phyloP scores from a whole-genome alignment of 2,329 filamentous ascomycete species.

The Aspergillus felis region DNA sequence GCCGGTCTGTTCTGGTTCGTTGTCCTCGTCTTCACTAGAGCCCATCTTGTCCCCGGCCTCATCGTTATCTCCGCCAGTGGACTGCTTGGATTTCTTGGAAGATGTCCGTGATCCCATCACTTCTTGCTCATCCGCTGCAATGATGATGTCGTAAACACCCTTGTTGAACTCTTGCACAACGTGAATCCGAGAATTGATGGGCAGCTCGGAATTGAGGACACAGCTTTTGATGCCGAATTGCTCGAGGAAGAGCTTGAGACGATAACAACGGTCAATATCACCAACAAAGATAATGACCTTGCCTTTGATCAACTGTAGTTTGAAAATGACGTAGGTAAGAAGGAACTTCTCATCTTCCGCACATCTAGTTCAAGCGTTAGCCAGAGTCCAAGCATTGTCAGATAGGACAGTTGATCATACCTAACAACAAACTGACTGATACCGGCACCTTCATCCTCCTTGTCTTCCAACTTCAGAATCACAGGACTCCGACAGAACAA shows the following conservation, averaged over 20 bases:
- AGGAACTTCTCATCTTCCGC: slow-evolving; percentile 98
- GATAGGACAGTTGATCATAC: slow-evolving; percentile 38
- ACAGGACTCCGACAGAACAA: slow-evolving; percentile 81
- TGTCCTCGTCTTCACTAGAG: slow-evolving; percentile 38
- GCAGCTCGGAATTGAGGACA: slow-evolving; percentile 89
- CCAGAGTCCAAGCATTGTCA: slow-evolving; percentile 11
- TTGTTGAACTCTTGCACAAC: slow-evolving; percentile 97
- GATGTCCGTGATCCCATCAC: slow-evolving; percentile 58
- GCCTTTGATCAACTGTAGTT: slow-evolving; percentile 87
- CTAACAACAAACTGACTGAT: slow-evolving; percentile 86
- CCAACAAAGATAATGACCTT: slow-evolving; percentile 83
- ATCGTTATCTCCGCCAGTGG: slow-evolving; percentile 17
- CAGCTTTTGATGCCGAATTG: slow-evolving; percentile 94
- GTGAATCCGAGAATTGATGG: slow-evolving; percentile 87
- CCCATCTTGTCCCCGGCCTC: slow-evolving; percentile 28
- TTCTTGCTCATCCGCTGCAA: slow-evolving; percentile 89
- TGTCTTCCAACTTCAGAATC: slow-evolving; percentile 76
- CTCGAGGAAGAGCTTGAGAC: slow-evolving; percentile 90
- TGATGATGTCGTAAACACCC: slow-evolving; percentile 95
- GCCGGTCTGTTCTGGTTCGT: slow-evolving; percentile 24
- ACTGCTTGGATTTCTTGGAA: slow-evolving; percentile 28
- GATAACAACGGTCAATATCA: slow-evolving; percentile 85
- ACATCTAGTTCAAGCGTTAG: slow-evolving; percentile 50
- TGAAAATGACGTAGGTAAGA: slow-evolving; percentile 89
- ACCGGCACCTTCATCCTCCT: slow-evolving; percentile 69